Conservation (phyloP, 495 filamentous ascomycete species). For the Xylaria longipes region DNA sequence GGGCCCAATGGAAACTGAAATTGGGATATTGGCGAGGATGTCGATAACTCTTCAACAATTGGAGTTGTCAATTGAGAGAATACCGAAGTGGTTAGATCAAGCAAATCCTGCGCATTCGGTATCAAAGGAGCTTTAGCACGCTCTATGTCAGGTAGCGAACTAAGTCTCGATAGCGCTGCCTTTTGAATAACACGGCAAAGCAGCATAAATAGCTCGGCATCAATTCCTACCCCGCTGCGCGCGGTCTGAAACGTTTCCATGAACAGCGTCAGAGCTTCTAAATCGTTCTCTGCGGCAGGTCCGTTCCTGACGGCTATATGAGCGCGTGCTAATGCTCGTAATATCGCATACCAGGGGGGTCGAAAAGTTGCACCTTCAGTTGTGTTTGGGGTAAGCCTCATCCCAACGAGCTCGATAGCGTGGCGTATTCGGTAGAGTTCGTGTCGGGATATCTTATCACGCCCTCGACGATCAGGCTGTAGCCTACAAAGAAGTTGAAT, state of each 20-base stretch:
- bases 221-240: constrained; percentile 26
- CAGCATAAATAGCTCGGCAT: constrained; percentile 34
- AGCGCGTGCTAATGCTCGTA: constrained; percentile 36
- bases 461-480: constrained; percentile 28
- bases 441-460: constrained; percentile 20
- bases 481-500: constrained; percentile 47
- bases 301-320: constrained; percentile 32
- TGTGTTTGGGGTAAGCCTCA: constrained; percentile 31
- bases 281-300: constrained; percentile 30
- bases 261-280: constrained; percentile 30
- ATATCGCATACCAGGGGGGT: constrained; percentile 35
- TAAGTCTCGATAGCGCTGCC: constrained; percentile 27
- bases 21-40: constrained; percentile 6
- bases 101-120: constrained; percentile 12
- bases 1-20: constrained; percentile 37
- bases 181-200: constrained; percentile 37
- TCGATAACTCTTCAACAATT: neutral
- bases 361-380: constrained; percentile 38
- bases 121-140: constrained; percentile 11
- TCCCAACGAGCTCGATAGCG: constrained; percentile 35
- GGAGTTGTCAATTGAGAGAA: constrained; percentile 30
- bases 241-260: constrained; percentile 26
- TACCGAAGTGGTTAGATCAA: constrained; percentile 12
- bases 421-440: constrained; percentile 33
- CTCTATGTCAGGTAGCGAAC: neutral